A percentile compares a stretch with the other conserved stretches of the same genome.
Evolutionary conservation across 148 eudicot genomes (phyloP).

Genomic region (Tetragonia tetragonoides): DNA sequence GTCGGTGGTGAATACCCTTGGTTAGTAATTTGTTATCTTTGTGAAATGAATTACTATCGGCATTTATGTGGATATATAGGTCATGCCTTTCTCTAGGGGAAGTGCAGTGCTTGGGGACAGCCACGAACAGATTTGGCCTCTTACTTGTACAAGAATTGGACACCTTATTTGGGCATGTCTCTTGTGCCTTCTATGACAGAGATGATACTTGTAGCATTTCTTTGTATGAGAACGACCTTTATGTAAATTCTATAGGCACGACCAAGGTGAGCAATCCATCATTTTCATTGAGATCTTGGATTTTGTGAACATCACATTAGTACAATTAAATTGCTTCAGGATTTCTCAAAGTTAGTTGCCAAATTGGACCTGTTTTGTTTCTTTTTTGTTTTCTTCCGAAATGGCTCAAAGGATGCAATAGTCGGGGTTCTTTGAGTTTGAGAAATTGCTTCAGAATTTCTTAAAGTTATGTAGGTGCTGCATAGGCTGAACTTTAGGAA

Average conservation of each 20-base stretch:
- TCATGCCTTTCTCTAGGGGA: conserved; percentile 77
- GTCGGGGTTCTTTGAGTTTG: too few relatives aligned
- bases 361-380: too few relatives aligned
- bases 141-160: conserved; percentile 68
- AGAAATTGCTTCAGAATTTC: too few relatives aligned
- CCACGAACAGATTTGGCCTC: conserved; percentile 98
- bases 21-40: background rate
- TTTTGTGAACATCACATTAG: background rate
- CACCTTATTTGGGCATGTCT: conserved; percentile 83
- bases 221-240: conserved; percentile 78
- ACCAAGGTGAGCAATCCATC: conserved; percentile 49
- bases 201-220: conserved; percentile 71
- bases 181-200: conserved; percentile 70
- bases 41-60: background rate
- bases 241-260: conserved; percentile 89
- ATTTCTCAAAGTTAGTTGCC: background rate
- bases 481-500: too few relatives aligned
- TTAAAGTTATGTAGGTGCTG: too few relatives aligned
- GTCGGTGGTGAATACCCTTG: too few relatives aligned
- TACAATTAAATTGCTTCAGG: conserved; percentile 8
- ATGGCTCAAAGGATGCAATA: too few relatives aligned
- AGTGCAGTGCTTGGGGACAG: conserved; percentile 84
- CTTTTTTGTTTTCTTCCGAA: too few relatives aligned
- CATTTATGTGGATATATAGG: conserved; percentile 40
- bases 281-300: background rate